Conservation (phyloP, 495 filamentous ascomycete genomes). For the Melanomma pulvis-pyrius region DNA sequence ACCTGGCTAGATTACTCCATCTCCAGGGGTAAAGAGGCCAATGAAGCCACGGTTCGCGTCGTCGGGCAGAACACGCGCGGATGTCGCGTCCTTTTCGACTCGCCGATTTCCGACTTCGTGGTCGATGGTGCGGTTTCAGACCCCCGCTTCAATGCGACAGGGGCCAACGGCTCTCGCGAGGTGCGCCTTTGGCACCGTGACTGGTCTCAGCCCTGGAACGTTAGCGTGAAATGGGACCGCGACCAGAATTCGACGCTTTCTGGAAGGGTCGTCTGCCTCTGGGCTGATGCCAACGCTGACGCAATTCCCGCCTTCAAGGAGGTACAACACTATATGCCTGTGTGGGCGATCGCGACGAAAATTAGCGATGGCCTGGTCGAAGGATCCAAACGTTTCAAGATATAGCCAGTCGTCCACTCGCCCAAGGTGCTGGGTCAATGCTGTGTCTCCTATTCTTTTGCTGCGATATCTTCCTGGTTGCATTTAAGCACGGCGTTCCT, state of each 20-base stretch:
- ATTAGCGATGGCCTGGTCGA: constrained; percentile 79
- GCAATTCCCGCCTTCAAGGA: constrained; percentile 87
- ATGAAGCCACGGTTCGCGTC: constrained; percentile 60
- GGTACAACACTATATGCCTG: constrained; percentile 69
- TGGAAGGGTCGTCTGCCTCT: constrained; percentile 77
- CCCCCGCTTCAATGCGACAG: constrained; percentile 59
- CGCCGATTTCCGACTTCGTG: constrained; percentile 62
- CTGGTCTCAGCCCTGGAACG: constrained; percentile 74
- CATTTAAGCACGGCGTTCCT: constrained; percentile 31
- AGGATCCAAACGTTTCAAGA: constrained; percentile 62
- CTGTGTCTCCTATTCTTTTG: constrained; percentile 21
- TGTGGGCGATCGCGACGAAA: constrained; percentile 79
- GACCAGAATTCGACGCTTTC: constrained; percentile 55
- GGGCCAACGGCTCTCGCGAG: constrained; percentile 56
- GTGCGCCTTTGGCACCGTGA: constrained; percentile 72
- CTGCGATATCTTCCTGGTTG: constrained; percentile 21
- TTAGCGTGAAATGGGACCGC: constrained; percentile 69
- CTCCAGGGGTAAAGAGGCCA: constrained; percentile 45
- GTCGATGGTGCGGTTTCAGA: constrained; percentile 61
- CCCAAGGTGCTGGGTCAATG: constrained; percentile 22
- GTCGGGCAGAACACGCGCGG: constrained; percentile 67
- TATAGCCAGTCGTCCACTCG: constrained; percentile 41
- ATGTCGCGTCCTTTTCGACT: constrained; percentile 68
- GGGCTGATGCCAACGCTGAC: constrained; percentile 82
- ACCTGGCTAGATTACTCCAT: constrained; percentile 67